Conservation (phyloP, 2,329 filamentous ascomycete species). For the Cephalotrichum gorgonifer region DNA sequence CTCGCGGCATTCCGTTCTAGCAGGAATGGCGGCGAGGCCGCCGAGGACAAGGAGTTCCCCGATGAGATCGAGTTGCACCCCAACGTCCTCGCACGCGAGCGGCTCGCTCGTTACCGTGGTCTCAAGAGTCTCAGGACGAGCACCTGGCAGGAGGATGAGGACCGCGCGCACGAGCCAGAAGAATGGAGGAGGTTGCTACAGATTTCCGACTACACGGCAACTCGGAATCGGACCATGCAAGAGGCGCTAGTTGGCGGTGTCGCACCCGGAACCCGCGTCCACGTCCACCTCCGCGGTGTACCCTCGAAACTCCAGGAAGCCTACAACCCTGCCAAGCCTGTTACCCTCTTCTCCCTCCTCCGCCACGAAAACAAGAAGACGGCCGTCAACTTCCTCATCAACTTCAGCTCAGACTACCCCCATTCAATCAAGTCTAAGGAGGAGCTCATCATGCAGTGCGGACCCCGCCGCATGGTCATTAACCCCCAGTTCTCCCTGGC, state of each 20-base stretch:
- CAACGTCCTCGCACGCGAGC: slow-evolving; percentile 73
- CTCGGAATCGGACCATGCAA: slow-evolving; percentile 63
- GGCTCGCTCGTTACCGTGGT: slow-evolving; percentile 77
- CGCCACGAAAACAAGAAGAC: slow-evolving; percentile 93
- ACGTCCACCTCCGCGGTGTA: slow-evolving; percentile 58
- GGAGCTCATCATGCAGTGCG: slow-evolving; percentile 83
- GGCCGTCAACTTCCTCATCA: slow-evolving; percentile 80
- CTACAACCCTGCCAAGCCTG: slow-evolving; percentile 43
- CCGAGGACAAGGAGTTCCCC: slow-evolving; percentile 90
- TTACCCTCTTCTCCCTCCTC: slow-evolving; percentile 76
- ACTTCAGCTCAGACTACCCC: slow-evolving; percentile 66
- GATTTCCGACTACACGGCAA: slow-evolving; percentile 80
- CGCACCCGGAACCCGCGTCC: slow-evolving; percentile 70
- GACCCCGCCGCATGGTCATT: slow-evolving; percentile 74
- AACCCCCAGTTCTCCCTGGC: slow-evolving; percentile 83
- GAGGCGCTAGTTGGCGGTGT: slow-evolving; percentile 88
- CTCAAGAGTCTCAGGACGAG: slow-evolving; percentile 85
- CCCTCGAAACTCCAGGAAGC: slow-evolving; percentile 30
- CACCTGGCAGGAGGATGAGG: slow-evolving; percentile 81
- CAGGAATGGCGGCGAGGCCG: slow-evolving; percentile 66
- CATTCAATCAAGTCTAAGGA: slow-evolving; percentile 82
- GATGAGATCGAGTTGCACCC: slow-evolving; percentile 95
- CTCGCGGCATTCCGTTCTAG: slow-evolving; percentile 71
- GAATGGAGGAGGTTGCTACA: slow-evolving; percentile 82
- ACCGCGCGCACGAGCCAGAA: slow-evolving; percentile 75